Base-by-base conservation (phyloP, 2,329 filamentous ascomycete genomes). In the Curvularia hawaiiensis region DNA sequence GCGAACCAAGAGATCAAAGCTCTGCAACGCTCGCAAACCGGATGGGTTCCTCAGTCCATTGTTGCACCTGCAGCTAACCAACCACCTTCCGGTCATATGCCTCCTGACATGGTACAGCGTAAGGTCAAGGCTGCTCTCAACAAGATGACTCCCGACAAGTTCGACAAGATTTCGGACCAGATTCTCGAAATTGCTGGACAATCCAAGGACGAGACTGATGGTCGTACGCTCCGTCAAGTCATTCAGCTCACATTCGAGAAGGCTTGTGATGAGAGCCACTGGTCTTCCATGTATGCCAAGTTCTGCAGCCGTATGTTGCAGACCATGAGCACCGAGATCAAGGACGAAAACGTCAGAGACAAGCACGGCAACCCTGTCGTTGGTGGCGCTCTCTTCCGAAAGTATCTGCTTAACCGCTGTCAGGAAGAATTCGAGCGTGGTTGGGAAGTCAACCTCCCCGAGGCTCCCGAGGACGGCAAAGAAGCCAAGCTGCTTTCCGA, bases 71-170 rank as follows among this genome's bases (percentile, higher is more conserved):
- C 43, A 9, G 49, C 59, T 43, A 56, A 62, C 28, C 59, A 62
- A 14, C 54, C 57, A 45, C 38, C 50, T 39, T 52, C 64, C 3
- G 72, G 71, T 16, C 74, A 91, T 69, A 85, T 98, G 80, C 87
- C 96, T 64, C 94, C 95, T 24, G 91, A 94, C 69, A 87, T 95
- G 83, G 95, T 99, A 57, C 95, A 99, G 82, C 89, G 94, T 68
- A 99, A 99, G 88, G 95, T 99, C 76, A 99, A 99, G 88, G 90
- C 92, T 63, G 91, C 91, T 60, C 83, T 99, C 71, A 99, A 99
- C 88, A 99, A 99, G 89, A 98, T 99, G 95, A 98, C 95, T 0
- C 95, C 95, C 0, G 95, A 99, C 80, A 99, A 98, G 75, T 99
- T 99, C 71, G 93, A 97, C 75, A 92, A 89, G 80, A 97, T 99